Base-by-base conservation (phyloP, 306 rosid genomes). In the Rosa multiflora region DNA sequence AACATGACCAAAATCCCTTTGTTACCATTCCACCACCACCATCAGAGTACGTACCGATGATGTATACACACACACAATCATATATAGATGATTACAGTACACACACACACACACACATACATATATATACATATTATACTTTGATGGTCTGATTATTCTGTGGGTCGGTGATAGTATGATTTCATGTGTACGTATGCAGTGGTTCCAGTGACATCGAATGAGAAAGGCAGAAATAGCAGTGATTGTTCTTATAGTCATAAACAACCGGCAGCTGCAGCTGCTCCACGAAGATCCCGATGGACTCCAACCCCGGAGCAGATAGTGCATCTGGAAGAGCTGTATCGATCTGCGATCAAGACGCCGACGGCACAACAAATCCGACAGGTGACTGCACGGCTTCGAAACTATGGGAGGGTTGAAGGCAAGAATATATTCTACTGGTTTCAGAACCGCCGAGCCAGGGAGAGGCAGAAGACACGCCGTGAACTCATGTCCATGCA, bases 361-460 rank as follows among this genome's bases (percentile, higher is more conserved):
- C 97, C 94, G 2, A 85, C 93, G 9, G 90, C 94, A 1, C 90
- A 85, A 68, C 94, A 90, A 80, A 92, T 92, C 78, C 90, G 87
- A 29, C 90, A 85, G 55, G 86, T 91, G 53, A 87, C 97, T 35
- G 52, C 80, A 5, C 89, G 85, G 74, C 87, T 91, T 46, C 85
- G 92, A 12, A 84, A 80, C 75, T 91, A 87, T 69, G 97, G 97
- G 39, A 90, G 83, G 85, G 84, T 91, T 55, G 94, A 91, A 88
- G 92, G 94, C 3, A 91, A 90, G 63, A 91, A 91, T 15, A 92
- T 91, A 23, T 91, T 90, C 83, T 91, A 91, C 49, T 91, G 97
- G 97, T 91, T 91, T 79, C 97, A 91, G 80, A 91, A 90, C 83
- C 97, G 90, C 82, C 90, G 88, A 75, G 97, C 97, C 0, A 90